Evolutionary conservation across 1,139 yeast genomes (phyloP).

Genomic region (Geotrichum aggregatum): DNA sequence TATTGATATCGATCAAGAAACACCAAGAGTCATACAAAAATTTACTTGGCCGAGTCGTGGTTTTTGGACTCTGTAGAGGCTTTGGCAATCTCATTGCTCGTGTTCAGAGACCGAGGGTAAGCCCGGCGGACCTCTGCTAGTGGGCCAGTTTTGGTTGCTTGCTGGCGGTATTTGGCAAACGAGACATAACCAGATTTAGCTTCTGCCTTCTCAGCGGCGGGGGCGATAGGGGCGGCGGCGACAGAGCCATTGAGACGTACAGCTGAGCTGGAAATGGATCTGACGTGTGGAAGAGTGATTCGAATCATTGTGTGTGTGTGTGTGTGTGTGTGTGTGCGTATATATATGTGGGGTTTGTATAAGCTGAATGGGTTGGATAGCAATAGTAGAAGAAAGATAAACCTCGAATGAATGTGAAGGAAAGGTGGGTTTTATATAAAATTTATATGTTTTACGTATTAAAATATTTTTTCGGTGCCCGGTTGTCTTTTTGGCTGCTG

Average conservation of each 20-base stretch:
- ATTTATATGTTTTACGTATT: neutral
- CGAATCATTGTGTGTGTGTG: neutral
- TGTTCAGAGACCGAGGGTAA: slow-evolving; percentile 20
- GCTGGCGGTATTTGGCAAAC: slow-evolving; percentile 21
- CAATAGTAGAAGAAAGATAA: neutral
- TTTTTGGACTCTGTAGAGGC: too few species aligned
- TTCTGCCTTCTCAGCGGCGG: slow-evolving; percentile 6
- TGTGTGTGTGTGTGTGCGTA: neutral
- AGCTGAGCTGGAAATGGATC: neutral
- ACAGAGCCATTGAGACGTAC: neutral
- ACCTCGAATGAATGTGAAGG: neutral
- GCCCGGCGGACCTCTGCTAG: slow-evolving; percentile 21
- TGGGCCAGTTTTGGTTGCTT: slow-evolving; percentile 19
- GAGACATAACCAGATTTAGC: slow-evolving; percentile 11
- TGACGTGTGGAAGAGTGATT: neutral
- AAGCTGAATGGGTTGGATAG: neutral
- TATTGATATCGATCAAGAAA: neutral
- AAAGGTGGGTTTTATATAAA: neutral
- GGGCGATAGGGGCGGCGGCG: neutral
- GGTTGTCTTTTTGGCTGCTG: too few species aligned
- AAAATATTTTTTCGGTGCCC: neutral
- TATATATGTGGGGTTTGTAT: neutral
- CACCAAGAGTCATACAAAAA: neutral
- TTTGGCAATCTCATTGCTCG: slow-evolving; percentile 1
- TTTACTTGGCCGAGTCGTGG: neutral